phyloP scores from a whole-genome alignment of 1,284 basidiomycete genomes.

The Malassezia psittaci region DNA sequence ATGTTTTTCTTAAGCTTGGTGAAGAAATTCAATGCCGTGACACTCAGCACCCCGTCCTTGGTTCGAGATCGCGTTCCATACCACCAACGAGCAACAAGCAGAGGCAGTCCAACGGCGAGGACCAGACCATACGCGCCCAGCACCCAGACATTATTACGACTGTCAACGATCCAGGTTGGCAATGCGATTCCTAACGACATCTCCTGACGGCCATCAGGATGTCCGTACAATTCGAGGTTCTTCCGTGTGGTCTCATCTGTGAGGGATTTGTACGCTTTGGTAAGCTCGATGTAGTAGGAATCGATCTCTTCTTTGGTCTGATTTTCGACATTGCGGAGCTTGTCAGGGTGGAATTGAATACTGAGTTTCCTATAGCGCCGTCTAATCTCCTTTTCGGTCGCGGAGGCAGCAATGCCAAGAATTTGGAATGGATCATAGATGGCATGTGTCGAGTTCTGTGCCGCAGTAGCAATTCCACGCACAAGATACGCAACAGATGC shows the following conservation, averaged over 20 bases:
- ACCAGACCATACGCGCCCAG: slow-evolving; percentile 75
- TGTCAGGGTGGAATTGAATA: slow-evolving; percentile 70
- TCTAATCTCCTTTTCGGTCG: slow-evolving; percentile 83
- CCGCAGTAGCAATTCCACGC: slow-evolving; percentile 56
- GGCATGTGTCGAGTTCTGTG: slow-evolving; percentile 48
- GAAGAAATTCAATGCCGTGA: slow-evolving; percentile 81
- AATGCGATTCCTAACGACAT: slow-evolving; percentile 91
- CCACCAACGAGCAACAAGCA: slow-evolving; percentile 82
- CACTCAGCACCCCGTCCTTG: slow-evolving; percentile 78
- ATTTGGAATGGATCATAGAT: slow-evolving; percentile 88
- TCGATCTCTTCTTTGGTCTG: slow-evolving; percentile 83
- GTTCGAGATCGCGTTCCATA: slow-evolving; percentile 82
- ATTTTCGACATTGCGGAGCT: slow-evolving; percentile 69
- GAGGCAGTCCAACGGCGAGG: slow-evolving; percentile 76
- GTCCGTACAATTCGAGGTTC: slow-evolving; percentile 82
- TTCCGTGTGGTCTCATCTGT: slow-evolving; percentile 87
- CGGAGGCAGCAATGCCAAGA: slow-evolving; percentile 70
- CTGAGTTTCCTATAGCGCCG: slow-evolving; percentile 84
- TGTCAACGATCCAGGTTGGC: slow-evolving; percentile 85
- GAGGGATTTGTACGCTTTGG: slow-evolving; percentile 94
- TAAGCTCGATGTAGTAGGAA: slow-evolving; percentile 78
- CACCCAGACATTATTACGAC: slow-evolving; percentile 82
- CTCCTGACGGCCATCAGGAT: slow-evolving; percentile 93
- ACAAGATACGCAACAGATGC: slow-evolving; percentile 60
- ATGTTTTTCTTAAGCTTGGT: slow-evolving; percentile 72